Evolutionary conservation across 2,329 filamentous ascomycete genomes (phyloP), one percentile per base, ranked within the genome.

Genomic region (Fusarium sp.): DNA sequence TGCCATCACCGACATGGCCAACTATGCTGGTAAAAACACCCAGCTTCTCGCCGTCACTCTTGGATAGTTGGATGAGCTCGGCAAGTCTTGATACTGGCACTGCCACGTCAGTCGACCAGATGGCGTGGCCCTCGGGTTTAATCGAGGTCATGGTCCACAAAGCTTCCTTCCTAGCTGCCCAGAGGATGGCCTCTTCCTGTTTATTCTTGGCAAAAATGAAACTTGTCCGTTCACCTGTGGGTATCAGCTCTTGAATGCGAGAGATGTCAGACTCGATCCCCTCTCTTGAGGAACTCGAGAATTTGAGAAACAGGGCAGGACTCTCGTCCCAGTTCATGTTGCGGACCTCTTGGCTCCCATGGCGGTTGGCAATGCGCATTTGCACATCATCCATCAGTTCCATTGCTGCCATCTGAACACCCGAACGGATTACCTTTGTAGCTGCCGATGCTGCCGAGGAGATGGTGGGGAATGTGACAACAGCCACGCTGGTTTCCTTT

Each of bases 81-180:
- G 90, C 86, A 60, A 94, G 77, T 35, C 82, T 80, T 13, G 87
- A 91, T 43, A 93, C 86, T 0, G 91, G 91, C 1, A 93, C 91
- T 0, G 91, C 91, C 19, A 93, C 91, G 72, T 94, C 91, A 0
- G 91, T 94, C 0, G 90, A 91, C 90, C 90, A 93, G 25, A 92
- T 85, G 65, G 89, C 84, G 3, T 82, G 81, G 0, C 83, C 81
- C 24, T 84, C 78, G 44, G 85, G 80, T 56, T 82, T 83, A 75
- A 88, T 85, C 0, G 88, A 87, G 75, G 91, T 86, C 40, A 90
- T 85, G 53, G 86, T 88, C 87, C 90, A 93, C 1, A 93, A 78
- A 0, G 89, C 89, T 69, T 91, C n/a, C n/a, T n/a, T n/a, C n/a
- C n/a, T n/a, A n/a, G n/a, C n/a, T n/a, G n/a, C n/a, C n/a, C n/a